These are phyloP conservation scores for Orobanche coerulescens DNA, from an alignment of 257 asterid species.

Conservation along the genomic window DNA sequence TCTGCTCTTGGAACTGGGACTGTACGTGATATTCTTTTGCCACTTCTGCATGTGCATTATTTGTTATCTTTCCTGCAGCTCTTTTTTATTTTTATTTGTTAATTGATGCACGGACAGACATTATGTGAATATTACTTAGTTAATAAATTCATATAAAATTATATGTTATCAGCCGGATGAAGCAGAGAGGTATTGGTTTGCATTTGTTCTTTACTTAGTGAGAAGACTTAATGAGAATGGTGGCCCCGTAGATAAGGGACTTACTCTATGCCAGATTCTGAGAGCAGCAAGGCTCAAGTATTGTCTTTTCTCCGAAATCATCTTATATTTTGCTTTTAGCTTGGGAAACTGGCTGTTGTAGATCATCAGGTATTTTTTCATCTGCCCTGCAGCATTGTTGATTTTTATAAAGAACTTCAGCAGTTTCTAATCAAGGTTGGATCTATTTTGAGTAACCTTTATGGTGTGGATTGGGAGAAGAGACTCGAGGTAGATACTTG, in stretches of 20 bases:
- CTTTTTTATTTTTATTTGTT: neutral
- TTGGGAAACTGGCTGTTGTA: slow-evolving; percentile 1
- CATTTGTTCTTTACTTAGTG: slow-evolving; percentile 58
- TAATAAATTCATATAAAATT: slow-evolving; percentile 11
- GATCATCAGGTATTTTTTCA: slow-evolving; percentile 6
- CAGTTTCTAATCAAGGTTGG: slow-evolving; percentile 80
- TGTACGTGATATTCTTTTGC: slow-evolving; percentile 31
- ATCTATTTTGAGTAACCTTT: slow-evolving; percentile 49
- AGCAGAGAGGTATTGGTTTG: slow-evolving; percentile 87
- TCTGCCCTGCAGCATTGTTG: slow-evolving; percentile 48
- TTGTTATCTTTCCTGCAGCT: neutral
- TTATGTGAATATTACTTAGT: slow-evolving; percentile 18
- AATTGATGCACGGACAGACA: slow-evolving; percentile 8
- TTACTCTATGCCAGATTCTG: slow-evolving; percentile 60
- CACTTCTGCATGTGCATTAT: neutral
- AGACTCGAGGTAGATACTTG: slow-evolving; percentile 61
- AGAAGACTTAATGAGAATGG: slow-evolving; percentile 48
- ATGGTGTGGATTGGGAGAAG: slow-evolving; percentile 85
- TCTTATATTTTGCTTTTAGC: slow-evolving; percentile 7
- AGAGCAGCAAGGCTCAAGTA: slow-evolving; percentile 74
- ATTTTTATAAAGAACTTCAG: slow-evolving; percentile 77
- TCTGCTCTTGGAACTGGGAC: slow-evolving; percentile 64
- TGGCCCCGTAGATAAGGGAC: slow-evolving; percentile 39
- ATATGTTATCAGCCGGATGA: slow-evolving; percentile 59
- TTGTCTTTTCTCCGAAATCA: slow-evolving; percentile 13